phyloP scores from a whole-genome alignment of 176 grass and related monocot genomes.

The Eragrostis curvula region DNA sequence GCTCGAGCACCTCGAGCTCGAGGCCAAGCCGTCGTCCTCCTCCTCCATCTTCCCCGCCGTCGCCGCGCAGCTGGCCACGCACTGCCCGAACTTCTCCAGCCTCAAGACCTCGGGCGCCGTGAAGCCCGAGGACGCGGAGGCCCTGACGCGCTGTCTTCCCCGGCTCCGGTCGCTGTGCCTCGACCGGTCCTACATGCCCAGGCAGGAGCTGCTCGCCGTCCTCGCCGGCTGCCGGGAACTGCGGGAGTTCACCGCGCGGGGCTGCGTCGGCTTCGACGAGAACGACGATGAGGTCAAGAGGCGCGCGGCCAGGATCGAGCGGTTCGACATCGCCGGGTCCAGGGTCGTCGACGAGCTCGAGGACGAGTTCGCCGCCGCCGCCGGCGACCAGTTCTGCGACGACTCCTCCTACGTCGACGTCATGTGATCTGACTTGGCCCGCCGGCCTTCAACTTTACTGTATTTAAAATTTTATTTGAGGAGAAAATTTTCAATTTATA shows the following conservation, averaged over 20 bases:
- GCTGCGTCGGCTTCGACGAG: conserved; percentile 70
- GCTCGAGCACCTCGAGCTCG: conserved; percentile 69
- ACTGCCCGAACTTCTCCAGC: conserved; percentile 42
- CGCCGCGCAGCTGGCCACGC: conserved; percentile 37
- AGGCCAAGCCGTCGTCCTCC: conserved; percentile 51
- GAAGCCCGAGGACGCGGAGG: conserved; percentile 61
- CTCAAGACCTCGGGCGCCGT: conserved; percentile 58
- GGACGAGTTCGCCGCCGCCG: conserved; percentile 16
- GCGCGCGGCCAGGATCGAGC: conserved; percentile 30
- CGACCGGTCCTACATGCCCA: conserved; percentile 63
- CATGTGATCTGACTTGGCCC: conserved; percentile 41
- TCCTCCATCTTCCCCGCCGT: conserved; percentile 28
- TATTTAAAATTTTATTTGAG: neutral
- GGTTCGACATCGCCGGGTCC: conserved; percentile 60
- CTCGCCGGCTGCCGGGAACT: conserved; percentile 52
- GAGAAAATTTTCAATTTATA: neutral
- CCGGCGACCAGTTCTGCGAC: conserved; percentile 33
- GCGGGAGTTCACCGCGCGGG: conserved; percentile 50
- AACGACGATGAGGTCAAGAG: conserved; percentile 45
- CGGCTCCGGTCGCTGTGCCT: conserved; percentile 49
- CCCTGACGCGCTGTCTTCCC: conserved; percentile 31
- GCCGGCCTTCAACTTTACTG: neutral
- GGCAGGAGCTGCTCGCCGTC: conserved; percentile 45
- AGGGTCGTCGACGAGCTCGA: conserved; percentile 46
- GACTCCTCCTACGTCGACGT: conserved; percentile 53